Evolutionary conservation across 306 rosid species (phyloP).

Genomic region (Alnus glutinosa): DNA sequence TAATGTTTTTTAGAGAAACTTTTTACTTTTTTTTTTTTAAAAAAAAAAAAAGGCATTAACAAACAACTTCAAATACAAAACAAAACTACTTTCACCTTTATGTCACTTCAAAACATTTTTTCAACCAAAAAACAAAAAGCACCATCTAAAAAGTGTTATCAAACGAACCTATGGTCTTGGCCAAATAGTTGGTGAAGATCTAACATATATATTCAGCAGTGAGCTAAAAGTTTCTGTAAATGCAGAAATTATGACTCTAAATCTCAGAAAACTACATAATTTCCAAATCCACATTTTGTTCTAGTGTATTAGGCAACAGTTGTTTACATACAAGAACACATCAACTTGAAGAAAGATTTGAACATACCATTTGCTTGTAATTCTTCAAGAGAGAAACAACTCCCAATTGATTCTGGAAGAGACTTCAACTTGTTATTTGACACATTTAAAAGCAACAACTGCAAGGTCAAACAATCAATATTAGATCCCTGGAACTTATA

Average conservation of each 20-base stretch:
- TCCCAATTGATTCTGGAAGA: slow-evolving; percentile 94
- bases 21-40: too few relatives aligned
- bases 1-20: too few relatives aligned
- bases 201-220: background rate
- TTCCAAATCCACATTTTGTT: background rate
- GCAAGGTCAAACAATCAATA: slow-evolving; percentile 44
- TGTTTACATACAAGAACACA: background rate
- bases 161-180: background rate
- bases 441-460: slow-evolving; percentile 79
- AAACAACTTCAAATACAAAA: too few relatives aligned
- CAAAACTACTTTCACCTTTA: too few relatives aligned
- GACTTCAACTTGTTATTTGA: slow-evolving; percentile 76
- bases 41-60: too few relatives aligned
- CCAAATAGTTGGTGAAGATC: background rate
- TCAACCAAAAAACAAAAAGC: too few relatives aligned
- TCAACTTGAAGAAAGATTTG: slow-evolving; percentile 12
- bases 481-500: slow-evolving; percentile 31
- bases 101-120: too few relatives aligned
- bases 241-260: background rate
- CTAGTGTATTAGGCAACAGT: background rate
- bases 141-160: too few relatives aligned
- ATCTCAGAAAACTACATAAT: background rate
- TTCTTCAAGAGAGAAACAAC: slow-evolving; percentile 96
- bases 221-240: background rate
- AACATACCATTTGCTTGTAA: slow-evolving; percentile 83